These are phyloP conservation scores for Fragilaria crotonensis DNA, from an alignment of 108 stramenopile genomes.

Conservation along the genomic window DNA sequence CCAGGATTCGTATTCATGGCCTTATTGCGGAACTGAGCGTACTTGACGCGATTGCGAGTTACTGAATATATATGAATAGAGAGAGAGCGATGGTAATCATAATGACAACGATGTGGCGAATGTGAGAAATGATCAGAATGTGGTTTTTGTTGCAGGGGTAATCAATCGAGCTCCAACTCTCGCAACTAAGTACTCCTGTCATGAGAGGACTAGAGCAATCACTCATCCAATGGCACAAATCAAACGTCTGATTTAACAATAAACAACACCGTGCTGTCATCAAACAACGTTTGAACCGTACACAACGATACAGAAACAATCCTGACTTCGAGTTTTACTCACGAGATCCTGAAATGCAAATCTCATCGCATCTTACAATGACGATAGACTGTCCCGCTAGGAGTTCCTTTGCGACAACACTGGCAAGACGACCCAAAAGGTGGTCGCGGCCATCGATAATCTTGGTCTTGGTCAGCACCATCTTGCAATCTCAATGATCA, in stretches of 20 bases:
- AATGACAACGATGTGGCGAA: neutral
- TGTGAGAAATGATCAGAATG: neutral
- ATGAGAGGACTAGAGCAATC: too few species aligned
- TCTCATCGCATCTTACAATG: constrained; percentile 96
- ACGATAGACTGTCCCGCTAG: constrained; percentile 96
- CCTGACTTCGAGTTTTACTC: constrained; percentile 40
- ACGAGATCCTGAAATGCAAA: constrained; percentile 93
- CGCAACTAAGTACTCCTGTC: too few species aligned
- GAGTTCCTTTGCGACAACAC: constrained; percentile 98
- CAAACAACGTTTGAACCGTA: too few species aligned
- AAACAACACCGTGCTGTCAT: too few species aligned
- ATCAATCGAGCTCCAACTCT: too few species aligned
- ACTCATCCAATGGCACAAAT: too few species aligned
- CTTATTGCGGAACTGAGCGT: constrained; percentile 95
- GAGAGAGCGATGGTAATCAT: neutral
- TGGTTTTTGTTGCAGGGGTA: too few species aligned
- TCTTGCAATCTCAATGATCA: too few species aligned
- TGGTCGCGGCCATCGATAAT: constrained; percentile 99
- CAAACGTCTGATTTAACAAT: too few species aligned
- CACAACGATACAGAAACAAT: too few species aligned
- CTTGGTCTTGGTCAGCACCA: constrained; percentile 41
- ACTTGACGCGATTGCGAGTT: constrained; percentile 93
- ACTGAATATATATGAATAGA: constrained; percentile 32
- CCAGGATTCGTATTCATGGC: constrained; percentile 97
- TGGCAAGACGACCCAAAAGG: constrained; percentile 96